Percentiles rank a stretch among this genome's conserved stretches.
These are phyloP conservation scores for Aspergillus asperescens DNA, from an alignment of 495 filamentous ascomycete species.

Conservation along the genomic window DNA sequence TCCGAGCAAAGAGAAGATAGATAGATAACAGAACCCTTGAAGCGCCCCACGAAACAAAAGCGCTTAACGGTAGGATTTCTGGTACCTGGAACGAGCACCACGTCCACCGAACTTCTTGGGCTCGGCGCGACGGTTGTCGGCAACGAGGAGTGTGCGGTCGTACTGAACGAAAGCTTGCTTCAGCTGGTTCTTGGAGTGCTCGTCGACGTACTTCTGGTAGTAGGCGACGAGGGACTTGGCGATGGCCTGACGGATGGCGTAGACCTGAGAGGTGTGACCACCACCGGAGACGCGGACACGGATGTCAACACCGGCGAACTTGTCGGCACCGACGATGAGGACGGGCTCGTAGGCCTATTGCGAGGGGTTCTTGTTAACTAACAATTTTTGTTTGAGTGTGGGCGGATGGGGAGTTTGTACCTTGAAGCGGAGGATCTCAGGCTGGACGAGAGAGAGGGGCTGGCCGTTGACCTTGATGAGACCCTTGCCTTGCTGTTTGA, in stretches of 20 bases:
- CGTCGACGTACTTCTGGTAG: constrained; percentile 99
- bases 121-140: constrained; percentile 92
- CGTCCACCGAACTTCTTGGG: constrained; percentile 85
- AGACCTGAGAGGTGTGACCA: constrained; percentile 97
- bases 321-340: constrained; percentile 91
- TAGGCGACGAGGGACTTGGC: constrained; percentile 97
- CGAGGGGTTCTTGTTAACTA: not conserved
- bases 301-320: constrained; percentile 96
- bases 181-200: constrained; percentile 98
- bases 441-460: constrained; percentile 87
- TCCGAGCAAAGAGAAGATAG: constrained; percentile 16
- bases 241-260: constrained; percentile 98
- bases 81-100: constrained; percentile 93
- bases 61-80: constrained; percentile 75
- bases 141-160: constrained; percentile 94
- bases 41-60: not conserved
- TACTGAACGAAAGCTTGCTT: constrained; percentile 92
- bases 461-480: constrained; percentile 98
- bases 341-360: constrained; percentile 88
- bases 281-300: constrained; percentile 92
- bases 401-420: constrained; percentile 33
- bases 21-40: constrained; percentile 9
- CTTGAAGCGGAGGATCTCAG: constrained; percentile 97
- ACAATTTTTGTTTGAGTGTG: not conserved
- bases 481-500: constrained; percentile 73